Evolutionary conservation across 192 early-diverging fungal genomes (phyloP).

Genomic region (Cladochytrium replicatum): DNA sequence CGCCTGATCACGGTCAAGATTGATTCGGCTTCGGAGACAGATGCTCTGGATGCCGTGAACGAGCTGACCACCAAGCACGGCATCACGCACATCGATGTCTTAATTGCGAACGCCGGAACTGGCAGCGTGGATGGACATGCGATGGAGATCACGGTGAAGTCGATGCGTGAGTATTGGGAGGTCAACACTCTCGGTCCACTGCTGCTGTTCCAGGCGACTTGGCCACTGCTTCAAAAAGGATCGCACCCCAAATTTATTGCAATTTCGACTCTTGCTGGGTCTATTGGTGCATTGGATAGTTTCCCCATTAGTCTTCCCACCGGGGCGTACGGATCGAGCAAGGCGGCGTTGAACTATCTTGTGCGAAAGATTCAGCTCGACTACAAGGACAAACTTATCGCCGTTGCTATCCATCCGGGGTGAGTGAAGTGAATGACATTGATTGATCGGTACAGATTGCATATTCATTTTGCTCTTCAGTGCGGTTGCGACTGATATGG

Average conservation of each 20-base stretch:
- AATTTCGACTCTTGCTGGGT: not conserved
- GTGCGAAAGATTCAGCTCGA: not conserved
- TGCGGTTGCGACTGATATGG: conserved; percentile 7
- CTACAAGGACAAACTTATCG: not conserved
- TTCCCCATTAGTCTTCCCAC: not conserved
- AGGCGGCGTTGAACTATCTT: conserved; percentile 1
- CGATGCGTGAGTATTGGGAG: not conserved
- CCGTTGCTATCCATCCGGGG: not conserved
- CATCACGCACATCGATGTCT: not conserved
- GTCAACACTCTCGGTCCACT: conserved; percentile 5
- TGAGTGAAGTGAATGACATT: no score
- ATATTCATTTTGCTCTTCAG: no score
- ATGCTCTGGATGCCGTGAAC: not conserved
- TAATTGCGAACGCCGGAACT: conserved; percentile 5
- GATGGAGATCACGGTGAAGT: not conserved
- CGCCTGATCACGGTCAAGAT: no score
- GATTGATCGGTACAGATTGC: no score
- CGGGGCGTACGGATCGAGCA: conserved; percentile 2
- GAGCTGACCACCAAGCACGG: not conserved
- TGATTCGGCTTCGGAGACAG: not conserved
- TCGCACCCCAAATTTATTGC: not conserved
- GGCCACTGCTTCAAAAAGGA: conserved; percentile 2
- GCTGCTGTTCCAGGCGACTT: not conserved
- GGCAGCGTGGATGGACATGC: not conserved
- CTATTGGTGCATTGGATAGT: no score